Base-by-base conservation (phyloP, 495 filamentous ascomycete species). In the Xylaria castorea region DNA sequence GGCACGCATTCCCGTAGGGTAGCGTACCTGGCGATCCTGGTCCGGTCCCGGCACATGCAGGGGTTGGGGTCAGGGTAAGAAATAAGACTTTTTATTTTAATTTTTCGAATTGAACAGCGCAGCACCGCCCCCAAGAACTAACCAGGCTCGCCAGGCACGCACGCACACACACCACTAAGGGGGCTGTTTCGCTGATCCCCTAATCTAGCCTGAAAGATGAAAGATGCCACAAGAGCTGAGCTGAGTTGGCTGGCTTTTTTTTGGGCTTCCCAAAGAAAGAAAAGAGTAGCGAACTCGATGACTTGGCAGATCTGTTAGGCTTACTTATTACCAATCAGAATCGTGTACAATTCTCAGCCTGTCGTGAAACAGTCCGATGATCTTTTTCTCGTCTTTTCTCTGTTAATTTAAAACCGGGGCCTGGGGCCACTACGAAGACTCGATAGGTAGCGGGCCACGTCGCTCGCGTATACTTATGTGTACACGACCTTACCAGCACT, bases 401-500 rank as follows among this genome's bases (percentile, higher is more conserved):
- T 53, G 25, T 36, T 27, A 40, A 67, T 36, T 36, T 68, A 42
- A 67, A 67, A 67, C 46, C 7, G 40, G 46, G 65, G 65, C 27
- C 32, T n/a, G 32, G n/a, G 64, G 20, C 30, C 20, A 38, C n/a
- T n/a, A n/a, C 38, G 36, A 68, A 63, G 40, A 36, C 68, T 65
- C 50, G 60, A 65, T 50, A n/a, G n/a, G n/a, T n/a, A 65, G 60
- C 22, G 16, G 69, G 69, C 69, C 69, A 71, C 69, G 69, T 71
- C 51, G 68, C 53, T 8, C 12, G 27, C 8, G 5, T 18, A 42
- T 61, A 40, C n/a, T 42, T 55, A 48, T 61, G 66, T 69, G 66
- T 68, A 32, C 51, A 14, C 20, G 40, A 20, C 44, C 44, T 48
- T 50, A 48, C 44, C n/a, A 48, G 46, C 46, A 50, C n/a, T 51